Evolutionary conservation across 768 basidiomycete species (phyloP), one percentile per base, ranked within the genome.

Genomic region (Termitomyces sp.): DNA sequence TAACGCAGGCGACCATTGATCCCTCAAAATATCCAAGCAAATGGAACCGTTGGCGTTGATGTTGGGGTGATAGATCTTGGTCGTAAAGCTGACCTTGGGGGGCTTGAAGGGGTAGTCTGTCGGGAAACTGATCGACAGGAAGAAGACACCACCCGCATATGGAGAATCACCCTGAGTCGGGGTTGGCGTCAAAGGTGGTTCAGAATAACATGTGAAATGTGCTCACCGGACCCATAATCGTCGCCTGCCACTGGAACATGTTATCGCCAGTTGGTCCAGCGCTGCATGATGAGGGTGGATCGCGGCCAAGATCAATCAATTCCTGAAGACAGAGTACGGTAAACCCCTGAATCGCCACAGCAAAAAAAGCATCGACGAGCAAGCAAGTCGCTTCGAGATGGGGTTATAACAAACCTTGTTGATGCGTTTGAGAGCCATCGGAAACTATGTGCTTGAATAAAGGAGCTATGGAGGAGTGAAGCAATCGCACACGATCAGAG

Each of bases 81-180:
- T 98, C 67, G 94, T 96, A 78, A 99, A 99, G 81, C 90, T 90
- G 79, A 99, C 94, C 86, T 99, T 99, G 78, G 97, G 97, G 46
- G 97, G 97, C 80, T 98, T 98, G 90, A 98, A 98, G 28, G 97
- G 97, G 81, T 99, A 99, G 76, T 99, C 96, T 76, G 91, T 93
- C 51, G 94, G 93, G 84, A 95, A 95, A 48, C 83, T 86, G 74
- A 96, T 95, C 53, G 90, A 89, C 51, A 96, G 87, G 91, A 98
- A 98, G 83, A 99, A 99, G 59, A 99, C 97, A 74, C 97, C 97
- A 70, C 97, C 97, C 36, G 96, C 88, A 73, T 99, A 99, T 33
- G 97, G 97, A 69, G 95, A 97, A 74, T 99, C 96, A 70, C 91
- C 88, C 96, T 97, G 65, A 40, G 66, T 35, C 69, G 60, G 7